Percentiles rank a stretch among this genome's conserved stretches.
Evolutionary conservation across 441 rosid genomes (phyloP).

Genomic region (Metrosideros polymorpha): DNA sequence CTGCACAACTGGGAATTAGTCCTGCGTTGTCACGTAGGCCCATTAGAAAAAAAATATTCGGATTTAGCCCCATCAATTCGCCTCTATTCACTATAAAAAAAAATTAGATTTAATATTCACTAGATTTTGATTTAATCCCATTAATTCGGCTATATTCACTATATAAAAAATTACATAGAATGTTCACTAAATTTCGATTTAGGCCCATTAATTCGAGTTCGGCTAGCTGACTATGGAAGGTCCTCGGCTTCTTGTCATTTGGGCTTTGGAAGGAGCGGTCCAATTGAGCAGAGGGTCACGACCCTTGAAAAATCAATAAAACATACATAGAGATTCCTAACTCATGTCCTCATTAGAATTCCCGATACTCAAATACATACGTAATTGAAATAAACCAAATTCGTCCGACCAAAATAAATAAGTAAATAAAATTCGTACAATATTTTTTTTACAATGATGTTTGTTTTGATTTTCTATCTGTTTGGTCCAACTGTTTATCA

Average conservation of each 20-base stretch:
- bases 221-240: not conserved
- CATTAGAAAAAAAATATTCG: not conserved
- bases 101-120: not conserved
- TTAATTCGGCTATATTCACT: not conserved
- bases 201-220: not conserved
- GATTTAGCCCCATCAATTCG: not conserved
- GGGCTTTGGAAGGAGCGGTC: not conserved
- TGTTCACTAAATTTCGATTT: not conserved
- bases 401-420: not conserved
- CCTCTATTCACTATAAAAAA: not conserved
- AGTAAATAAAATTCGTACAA: too few species aligned
- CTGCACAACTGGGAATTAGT: not conserved
- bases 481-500: accelerated
- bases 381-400: not conserved
- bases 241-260: not conserved
- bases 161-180: not conserved
- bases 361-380: not conserved
- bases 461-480: not conserved
- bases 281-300: not conserved
- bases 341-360: not conserved
- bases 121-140: not conserved
- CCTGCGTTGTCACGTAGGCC: not conserved
- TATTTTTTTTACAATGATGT: not conserved
- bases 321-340: not conserved
- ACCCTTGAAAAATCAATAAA: not conserved